Percentiles rank a stretch among this genome's conserved stretches.
Evolutionary conservation across 1,284 basidiomycete genomes (phyloP).

Genomic region (Tilletia caries): DNA sequence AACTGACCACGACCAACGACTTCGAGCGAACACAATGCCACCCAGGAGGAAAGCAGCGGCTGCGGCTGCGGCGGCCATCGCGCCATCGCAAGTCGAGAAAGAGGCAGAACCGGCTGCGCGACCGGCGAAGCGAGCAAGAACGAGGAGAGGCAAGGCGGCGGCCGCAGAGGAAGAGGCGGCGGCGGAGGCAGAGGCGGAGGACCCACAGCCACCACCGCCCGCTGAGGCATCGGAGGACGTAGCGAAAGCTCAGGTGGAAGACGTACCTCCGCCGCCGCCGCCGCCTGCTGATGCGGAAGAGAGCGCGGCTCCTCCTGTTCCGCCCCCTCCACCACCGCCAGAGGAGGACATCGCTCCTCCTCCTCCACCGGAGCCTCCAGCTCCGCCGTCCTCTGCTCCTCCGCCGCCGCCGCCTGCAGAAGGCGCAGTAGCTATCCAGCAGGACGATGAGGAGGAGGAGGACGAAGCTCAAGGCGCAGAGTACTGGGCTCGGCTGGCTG

Average conservation of each 20-base stretch:
- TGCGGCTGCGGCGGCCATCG: background rate
- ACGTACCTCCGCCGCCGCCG: no score
- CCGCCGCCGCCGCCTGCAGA: slow-evolving; percentile 34
- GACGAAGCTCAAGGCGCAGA: slow-evolving; percentile 31
- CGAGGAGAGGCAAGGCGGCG: background rate
- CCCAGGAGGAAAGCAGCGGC: slow-evolving; percentile 7
- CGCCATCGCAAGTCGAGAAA: background rate
- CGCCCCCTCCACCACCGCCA: background rate
- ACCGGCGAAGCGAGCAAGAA: background rate
- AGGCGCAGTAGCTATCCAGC: background rate
- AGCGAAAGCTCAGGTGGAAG: no score
- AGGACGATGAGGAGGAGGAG: slow-evolving; percentile 22
- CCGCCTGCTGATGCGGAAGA: no score
- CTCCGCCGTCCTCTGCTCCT: slow-evolving; percentile 6
- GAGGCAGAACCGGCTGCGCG: background rate
- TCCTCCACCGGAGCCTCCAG: background rate
- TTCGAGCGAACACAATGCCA: background rate
- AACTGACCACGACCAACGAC: background rate
- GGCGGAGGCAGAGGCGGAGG: no score
- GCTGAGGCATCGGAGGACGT: background rate
- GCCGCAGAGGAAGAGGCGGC: background rate
- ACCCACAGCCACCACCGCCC: background rate
- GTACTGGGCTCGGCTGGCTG: slow-evolving; percentile 37
- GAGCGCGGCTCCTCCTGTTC: no score
- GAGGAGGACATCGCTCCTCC: background rate